Base-by-base conservation (phyloP, 441 rosid species). In the Pelargonium cotyledonis region DNA sequence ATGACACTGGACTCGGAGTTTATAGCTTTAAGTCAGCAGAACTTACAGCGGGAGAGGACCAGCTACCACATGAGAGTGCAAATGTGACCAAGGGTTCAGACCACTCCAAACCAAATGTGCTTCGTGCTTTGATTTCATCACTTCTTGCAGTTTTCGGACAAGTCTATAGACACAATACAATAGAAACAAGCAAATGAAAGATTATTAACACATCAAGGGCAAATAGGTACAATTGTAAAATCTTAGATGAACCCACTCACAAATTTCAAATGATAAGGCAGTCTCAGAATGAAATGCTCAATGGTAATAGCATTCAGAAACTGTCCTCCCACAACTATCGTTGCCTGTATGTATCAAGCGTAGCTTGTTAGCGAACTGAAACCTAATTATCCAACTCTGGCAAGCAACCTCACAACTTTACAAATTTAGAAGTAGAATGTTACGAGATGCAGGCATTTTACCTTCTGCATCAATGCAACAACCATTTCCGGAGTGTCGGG, bases 1-100 rank as follows among this genome's bases (percentile, higher is more conserved):
- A 55, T 8, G 61, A 47, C 53, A 47, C 53, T 12, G 15, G 53
- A 47, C 53, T 47, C 53, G 8, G 7, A 38, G 41, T 10, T 10
- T 47, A 2, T 47, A 47, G 51, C 21, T 12, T 53, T 53, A 53
- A 3, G 38, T 31, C 38, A 31, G 6, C 8, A 16, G 23, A 55
- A 86, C 96, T 87, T 88, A 92, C 97, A 65, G 98, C 91, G 53
- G 98, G 98, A 58, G 97, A 92, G 77, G 97, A 90, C 97, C 96
- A 85, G 83, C 97, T 92, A 78, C 97, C 96, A 70, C 97, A 92
- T 26, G 92, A 82, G 55, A 89, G 92, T 46, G 89, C 91, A 72
- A 92, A 90, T 68, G 96, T 86, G 65, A 90, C 94, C 78, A 87
- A 75, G 2, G 94, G 96, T 82, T 93, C 91, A n/a, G 96, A 89